Evolutionary conservation across 176 grass and related monocot species (phyloP).

Genomic region (Oryza coarctata): DNA sequence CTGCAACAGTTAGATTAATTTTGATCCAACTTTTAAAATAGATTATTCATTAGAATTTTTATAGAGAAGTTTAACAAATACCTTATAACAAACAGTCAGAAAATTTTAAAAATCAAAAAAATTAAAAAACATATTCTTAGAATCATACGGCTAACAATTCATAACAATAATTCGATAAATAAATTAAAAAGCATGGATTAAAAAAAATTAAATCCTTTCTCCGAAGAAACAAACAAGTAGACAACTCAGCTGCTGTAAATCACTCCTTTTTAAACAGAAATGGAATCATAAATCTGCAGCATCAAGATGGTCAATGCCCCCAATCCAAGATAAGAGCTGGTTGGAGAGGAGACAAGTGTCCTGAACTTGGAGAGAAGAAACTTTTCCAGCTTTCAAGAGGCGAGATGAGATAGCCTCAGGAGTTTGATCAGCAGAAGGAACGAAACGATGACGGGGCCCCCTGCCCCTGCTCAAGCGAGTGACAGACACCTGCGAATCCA

Average conservation of each 20-base stretch:
- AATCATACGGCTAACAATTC: too few species aligned
- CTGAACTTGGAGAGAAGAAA: neutral
- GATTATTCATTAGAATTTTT: too few species aligned
- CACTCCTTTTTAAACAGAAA: neutral
- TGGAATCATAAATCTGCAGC: neutral
- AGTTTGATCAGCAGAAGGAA: neutral
- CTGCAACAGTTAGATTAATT: neutral
- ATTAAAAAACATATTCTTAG: too few species aligned
- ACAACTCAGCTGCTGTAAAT: too few species aligned
- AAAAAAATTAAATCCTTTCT: too few species aligned
- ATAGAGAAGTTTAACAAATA: too few species aligned
- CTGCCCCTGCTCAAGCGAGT: neutral
- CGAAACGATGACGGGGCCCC: too few species aligned
- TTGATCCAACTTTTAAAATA: neutral
- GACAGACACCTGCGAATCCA: conserved; percentile 16
- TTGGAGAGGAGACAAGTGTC: neutral
- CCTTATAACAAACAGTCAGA: too few species aligned
- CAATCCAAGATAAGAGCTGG: neutral
- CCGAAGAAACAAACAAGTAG: too few species aligned
- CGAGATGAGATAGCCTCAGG: neutral
- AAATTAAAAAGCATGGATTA: too few species aligned
- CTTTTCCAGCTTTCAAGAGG: neutral
- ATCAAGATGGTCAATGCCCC: neutral
- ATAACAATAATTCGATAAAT: too few species aligned
- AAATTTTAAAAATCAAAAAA: too few species aligned